Evolutionary conservation across 495 filamentous ascomycete genomes (phyloP).

Genomic region (Neurospora tetrasperma): DNA sequence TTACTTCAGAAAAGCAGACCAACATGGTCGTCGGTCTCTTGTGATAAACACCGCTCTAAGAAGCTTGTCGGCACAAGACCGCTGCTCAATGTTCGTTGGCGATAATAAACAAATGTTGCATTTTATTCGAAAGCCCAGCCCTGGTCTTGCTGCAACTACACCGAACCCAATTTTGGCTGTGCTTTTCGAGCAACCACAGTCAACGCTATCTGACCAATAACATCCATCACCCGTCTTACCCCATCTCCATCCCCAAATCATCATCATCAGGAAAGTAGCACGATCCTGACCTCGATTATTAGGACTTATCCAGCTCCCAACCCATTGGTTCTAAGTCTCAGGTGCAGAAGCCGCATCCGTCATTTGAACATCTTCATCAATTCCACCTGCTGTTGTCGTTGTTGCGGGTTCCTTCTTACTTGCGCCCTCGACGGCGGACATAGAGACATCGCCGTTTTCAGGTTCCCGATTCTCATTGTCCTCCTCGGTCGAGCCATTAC

Average conservation of each 20-base stretch:
- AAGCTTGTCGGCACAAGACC: not conserved
- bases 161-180: not conserved
- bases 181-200: not conserved
- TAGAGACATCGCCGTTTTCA: not conserved
- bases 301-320: not conserved
- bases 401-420: not conserved
- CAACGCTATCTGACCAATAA: not conserved
- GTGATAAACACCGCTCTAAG: not conserved
- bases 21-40: not conserved
- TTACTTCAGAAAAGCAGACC: too few relatives aligned
- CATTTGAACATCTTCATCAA: not conserved
- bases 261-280: not conserved
- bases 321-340: not conserved
- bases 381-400: not conserved
- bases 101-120: not conserved
- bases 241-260: not conserved
- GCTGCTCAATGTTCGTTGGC: not conserved
- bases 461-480: not conserved
- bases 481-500: not conserved
- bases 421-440: not conserved
- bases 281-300: not conserved
- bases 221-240: not conserved
- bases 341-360: not conserved
- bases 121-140: constrained; percentile 11
- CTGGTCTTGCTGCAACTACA: constrained; percentile 35